phyloP scores from a whole-genome alignment of 2,329 filamentous ascomycete species.

The Rutstroemia sp. region DNA sequence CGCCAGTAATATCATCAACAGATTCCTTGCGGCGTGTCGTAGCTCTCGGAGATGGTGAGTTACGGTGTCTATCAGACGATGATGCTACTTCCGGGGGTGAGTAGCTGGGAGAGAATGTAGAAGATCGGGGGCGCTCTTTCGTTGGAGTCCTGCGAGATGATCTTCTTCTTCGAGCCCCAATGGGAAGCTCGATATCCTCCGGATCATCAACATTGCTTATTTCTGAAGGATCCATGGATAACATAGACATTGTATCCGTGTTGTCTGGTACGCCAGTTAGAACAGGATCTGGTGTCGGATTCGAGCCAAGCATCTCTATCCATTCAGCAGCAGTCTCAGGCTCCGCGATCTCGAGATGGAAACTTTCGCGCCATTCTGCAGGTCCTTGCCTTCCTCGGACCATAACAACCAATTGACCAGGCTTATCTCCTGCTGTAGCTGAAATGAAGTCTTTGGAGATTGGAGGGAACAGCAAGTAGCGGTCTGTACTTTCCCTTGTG shows the following conservation, averaged over 20 bases:
- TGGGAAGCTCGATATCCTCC: constrained; percentile 23
- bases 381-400: constrained; percentile 61
- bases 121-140: constrained; percentile 8
- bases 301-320: constrained; percentile 64
- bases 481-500: constrained; percentile 70
- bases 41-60: neutral
- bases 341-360: constrained; percentile 64
- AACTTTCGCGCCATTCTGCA: constrained; percentile 73
- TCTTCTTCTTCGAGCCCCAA: constrained; percentile 24
- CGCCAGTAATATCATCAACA: neutral
- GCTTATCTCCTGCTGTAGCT: constrained; percentile 64
- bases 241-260: constrained; percentile 10
- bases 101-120: neutral
- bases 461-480: constrained; percentile 87
- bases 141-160: constrained; percentile 13
- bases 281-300: constrained; percentile 48
- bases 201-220: constrained; percentile 7
- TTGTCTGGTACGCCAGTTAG: constrained; percentile 6
- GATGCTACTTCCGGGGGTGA: neutral
- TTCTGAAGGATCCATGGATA: constrained; percentile 5
- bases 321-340: constrained; percentile 64
- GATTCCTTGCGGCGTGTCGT: neutral
- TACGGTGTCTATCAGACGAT: neutral
- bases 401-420: constrained; percentile 77
- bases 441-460: constrained; percentile 68